phyloP scores from a whole-genome alignment of 495 filamentous ascomycete genomes.

The Hypoxylon subgilvum region DNA sequence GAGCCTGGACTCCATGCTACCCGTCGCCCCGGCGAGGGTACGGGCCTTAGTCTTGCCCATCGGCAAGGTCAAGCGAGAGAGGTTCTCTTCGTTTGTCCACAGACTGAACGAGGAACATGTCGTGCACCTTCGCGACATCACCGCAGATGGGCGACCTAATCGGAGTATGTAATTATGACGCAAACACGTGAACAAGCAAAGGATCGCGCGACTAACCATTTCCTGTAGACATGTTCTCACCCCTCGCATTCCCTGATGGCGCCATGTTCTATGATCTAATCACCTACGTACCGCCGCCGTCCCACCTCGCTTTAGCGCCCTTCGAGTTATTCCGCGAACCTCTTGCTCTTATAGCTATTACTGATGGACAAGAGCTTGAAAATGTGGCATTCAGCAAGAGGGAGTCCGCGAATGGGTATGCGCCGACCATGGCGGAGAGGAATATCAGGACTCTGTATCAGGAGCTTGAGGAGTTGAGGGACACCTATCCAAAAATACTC shows the following conservation, averaged over 20 bases:
- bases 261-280: constrained; percentile 89
- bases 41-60: constrained; percentile 82
- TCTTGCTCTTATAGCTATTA: constrained; percentile 77
- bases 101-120: constrained; percentile 80
- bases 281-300: constrained; percentile 75
- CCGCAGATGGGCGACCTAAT: constrained; percentile 82
- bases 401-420: constrained; percentile 52
- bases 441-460: constrained; percentile 63
- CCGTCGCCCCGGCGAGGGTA: constrained; percentile 86
- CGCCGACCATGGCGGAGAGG: constrained; percentile 52
- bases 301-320: constrained; percentile 77
- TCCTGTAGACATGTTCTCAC: constrained; percentile 86
- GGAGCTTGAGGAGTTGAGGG: constrained; percentile 71
- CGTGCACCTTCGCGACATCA: constrained; percentile 88
- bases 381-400: constrained; percentile 53
- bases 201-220: constrained; percentile 42
- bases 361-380: constrained; percentile 69
- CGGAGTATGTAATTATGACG: constrained; percentile 67
- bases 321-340: constrained; percentile 86
- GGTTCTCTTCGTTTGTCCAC: constrained; percentile 78
- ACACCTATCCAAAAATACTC: constrained; percentile 74
- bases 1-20: constrained; percentile 84
- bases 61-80: constrained; percentile 79
- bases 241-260: constrained; percentile 87
- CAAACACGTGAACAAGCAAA: neutral